Evolutionary conservation across 1,139 yeast species (phyloP), one percentile per base, ranked within the genome.

Genomic region (Magnusiomyces suaveolens): DNA sequence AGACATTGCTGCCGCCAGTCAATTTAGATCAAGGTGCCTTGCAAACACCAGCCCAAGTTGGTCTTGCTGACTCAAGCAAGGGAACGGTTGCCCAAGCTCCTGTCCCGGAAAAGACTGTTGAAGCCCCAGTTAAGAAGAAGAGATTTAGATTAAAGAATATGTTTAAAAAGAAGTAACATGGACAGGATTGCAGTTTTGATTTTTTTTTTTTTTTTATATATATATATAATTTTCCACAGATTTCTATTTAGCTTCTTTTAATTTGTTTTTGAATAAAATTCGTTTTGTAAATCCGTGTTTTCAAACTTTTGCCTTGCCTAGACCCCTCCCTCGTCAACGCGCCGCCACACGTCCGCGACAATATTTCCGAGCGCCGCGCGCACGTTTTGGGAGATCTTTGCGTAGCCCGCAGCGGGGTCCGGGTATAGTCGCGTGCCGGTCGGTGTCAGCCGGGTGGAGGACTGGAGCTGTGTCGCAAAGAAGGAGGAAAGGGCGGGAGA

Each of bases 291-390:
- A 32, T 8, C 12, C 36, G n/a, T n/a, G n/a, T n/a, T n/a, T n/a
- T n/a, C n/a, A n/a, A n/a, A n/a, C n/a, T n/a, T n/a, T n/a, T n/a
- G n/a, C n/a, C n/a, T n/a, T n/a, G n/a, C n/a, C n/a, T n/a, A n/a
- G n/a, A n/a, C n/a, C n/a, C n/a, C n/a, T n/a, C n/a, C n/a, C n/a
- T n/a, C n/a, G 66, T 89, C 96, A 79, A 87, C 88, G 60, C 96
- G 81, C 62, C 84, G 82, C 60, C 92, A 82, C 1, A 90, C 95
- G 65, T 92, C 97, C 0, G 95, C 95, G 60, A 92, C 77, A 57
- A 92, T 76, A 10, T 95, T 94, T 69, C 88, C 96, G 72, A 92
- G 87, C 80, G 92, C 85, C 55, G 87, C 92, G 57, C 96, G 77
- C 57, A 92, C n/a, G n/a, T n/a, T n/a, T n/a, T n/a, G n/a, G n/a